Conservation (phyloP, 768 basidiomycete genomes). For the Leccinum barrowsii region DNA sequence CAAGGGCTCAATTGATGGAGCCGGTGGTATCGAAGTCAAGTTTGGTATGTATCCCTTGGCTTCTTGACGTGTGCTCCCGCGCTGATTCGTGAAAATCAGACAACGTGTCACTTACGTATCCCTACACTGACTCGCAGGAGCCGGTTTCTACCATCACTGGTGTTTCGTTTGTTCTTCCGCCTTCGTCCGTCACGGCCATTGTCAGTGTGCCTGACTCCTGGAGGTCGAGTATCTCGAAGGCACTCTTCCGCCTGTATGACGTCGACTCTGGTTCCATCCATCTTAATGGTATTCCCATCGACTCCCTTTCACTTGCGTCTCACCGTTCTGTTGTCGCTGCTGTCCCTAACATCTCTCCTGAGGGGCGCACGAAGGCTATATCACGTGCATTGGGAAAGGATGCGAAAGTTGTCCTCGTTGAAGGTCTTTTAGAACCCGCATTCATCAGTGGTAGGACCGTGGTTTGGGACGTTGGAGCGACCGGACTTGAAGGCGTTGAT, state of each 20-base stretch:
- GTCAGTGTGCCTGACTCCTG: constrained; percentile 83
- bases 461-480: constrained; percentile 26
- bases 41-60: constrained; percentile 55
- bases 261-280: constrained; percentile 74
- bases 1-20: constrained; percentile 67
- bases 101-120: constrained; percentile 83
- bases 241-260: constrained; percentile 93
- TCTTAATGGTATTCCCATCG: constrained; percentile 85
- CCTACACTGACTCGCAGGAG: constrained; percentile 50
- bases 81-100: constrained; percentile 39
- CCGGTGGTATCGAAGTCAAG: constrained; percentile 76
- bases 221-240: constrained; percentile 81
- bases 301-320: constrained; percentile 79
- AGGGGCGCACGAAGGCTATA: constrained; percentile 20
- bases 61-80: not conserved
- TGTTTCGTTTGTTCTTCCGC: constrained; percentile 85
- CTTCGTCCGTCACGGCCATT: constrained; percentile 83
- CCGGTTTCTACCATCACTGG: constrained; percentile 58
- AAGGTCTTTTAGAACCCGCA: constrained; percentile 22
- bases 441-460: constrained; percentile 20
- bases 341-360: constrained; percentile 73
- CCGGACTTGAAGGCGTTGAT: constrained; percentile 44
- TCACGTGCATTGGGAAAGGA: constrained; percentile 24
- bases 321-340: constrained; percentile 82
- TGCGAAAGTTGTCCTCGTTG: constrained; percentile 25